A percentile compares a stretch with the other conserved stretches of the same genome.
These are phyloP conservation scores for Podospora fimiseda DNA, from an alignment of 495 filamentous ascomycete genomes.

Conservation along the genomic window DNA sequence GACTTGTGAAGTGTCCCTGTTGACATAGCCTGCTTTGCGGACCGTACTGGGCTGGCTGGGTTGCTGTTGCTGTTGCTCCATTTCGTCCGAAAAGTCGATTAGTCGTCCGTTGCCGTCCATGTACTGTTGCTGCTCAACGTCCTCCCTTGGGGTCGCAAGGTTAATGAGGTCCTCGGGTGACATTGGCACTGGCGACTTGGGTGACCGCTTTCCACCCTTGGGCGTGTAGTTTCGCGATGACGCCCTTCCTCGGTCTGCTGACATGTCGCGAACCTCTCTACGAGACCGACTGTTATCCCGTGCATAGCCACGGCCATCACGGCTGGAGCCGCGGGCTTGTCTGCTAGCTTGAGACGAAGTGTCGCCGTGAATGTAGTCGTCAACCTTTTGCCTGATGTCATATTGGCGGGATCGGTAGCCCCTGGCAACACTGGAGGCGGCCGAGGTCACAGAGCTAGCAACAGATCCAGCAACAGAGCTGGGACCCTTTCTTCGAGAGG, in stretches of 20 bases:
- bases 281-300: slow-evolving; percentile 48
- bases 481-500: slow-evolving; percentile 38
- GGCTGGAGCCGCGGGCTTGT: slow-evolving; percentile 50
- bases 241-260: slow-evolving; percentile 61
- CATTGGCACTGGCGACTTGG: slow-evolving; percentile 87
- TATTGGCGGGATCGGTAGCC: slow-evolving; percentile 31
- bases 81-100: slow-evolving; percentile 21
- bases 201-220: slow-evolving; percentile 74
- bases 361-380: slow-evolving; percentile 83
- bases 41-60: slow-evolving; percentile 39
- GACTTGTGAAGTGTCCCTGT: slow-evolving; percentile 28
- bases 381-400: slow-evolving; percentile 58
- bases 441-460: slow-evolving; percentile 39
- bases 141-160: slow-evolving; percentile 40
- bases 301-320: slow-evolving; percentile 46
- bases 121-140: slow-evolving; percentile 9
- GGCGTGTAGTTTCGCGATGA: slow-evolving; percentile 60
- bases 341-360: slow-evolving; percentile 63
- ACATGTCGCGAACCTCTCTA: slow-evolving; percentile 52
- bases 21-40: slow-evolving; percentile 30
- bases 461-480: slow-evolving; percentile 45
- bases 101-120: slow-evolving; percentile 7
- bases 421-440: slow-evolving; percentile 31
- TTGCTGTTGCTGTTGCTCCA: no score
- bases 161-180: slow-evolving; percentile 73